Evolutionary conservation across 331 rosid species (phyloP).

Genomic region (Pyrus hybrid): DNA sequence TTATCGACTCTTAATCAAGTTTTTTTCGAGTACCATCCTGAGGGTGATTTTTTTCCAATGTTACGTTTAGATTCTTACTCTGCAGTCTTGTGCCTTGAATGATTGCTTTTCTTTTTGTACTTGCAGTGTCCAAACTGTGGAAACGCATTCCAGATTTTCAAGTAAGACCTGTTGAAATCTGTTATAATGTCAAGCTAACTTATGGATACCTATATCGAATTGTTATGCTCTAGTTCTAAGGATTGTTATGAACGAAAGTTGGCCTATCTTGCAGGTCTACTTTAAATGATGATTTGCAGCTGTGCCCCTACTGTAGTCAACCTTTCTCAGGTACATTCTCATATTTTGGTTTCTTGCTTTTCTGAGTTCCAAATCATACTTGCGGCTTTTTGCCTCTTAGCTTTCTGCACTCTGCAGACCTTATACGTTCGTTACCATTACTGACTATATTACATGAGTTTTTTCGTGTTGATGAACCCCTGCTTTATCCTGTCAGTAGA

Average conservation of each 20-base stretch:
- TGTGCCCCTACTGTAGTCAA: constrained; percentile 86
- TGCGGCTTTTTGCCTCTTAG: background rate
- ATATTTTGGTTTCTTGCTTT: background rate
- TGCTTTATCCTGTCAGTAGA: background rate
- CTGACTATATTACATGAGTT: background rate
- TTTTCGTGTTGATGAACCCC: background rate
- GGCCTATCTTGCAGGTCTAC: constrained; percentile 49
- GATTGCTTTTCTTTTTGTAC: constrained; percentile 12
- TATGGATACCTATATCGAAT: background rate
- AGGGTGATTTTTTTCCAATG: constrained; percentile 3
- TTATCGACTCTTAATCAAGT: background rate
- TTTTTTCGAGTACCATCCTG: background rate
- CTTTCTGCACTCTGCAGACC: background rate
- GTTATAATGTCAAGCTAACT: background rate
- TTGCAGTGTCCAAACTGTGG: constrained; percentile 96
- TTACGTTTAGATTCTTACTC: background rate
- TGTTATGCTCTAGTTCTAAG: background rate
- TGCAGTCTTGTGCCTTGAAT: background rate
- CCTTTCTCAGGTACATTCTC: constrained; percentile 72
- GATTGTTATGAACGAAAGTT: background rate
- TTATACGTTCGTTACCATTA: background rate
- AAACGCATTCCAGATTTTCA: constrained; percentile 92
- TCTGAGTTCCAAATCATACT: background rate
- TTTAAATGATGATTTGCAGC: constrained; percentile 65
- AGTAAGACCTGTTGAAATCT: constrained; percentile 46